Conservation (phyloP, 495 filamentous ascomycete genomes). For the Xylaria bambusicola region DNA sequence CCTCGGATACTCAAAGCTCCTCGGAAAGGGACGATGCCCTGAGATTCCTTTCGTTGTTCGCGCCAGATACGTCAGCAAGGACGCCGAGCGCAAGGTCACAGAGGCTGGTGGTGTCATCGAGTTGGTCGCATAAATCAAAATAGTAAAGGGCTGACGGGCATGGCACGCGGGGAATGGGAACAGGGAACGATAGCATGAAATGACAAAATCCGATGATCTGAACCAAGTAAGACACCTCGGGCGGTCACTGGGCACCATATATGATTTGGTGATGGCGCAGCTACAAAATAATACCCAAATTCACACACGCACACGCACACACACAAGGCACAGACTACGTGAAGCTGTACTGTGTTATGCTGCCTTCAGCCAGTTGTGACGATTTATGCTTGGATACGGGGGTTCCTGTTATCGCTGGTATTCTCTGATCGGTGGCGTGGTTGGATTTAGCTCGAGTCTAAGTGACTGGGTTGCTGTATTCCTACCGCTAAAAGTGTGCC, state of each 20-base stretch:
- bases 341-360: neutral
- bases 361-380: neutral
- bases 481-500: neutral
- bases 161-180: conserved; percentile 13
- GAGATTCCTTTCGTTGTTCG: conserved; percentile 83
- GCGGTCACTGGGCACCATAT: conserved; percentile 9
- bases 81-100: conserved; percentile 94
- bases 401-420: neutral
- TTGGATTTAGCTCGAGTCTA: neutral
- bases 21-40: conserved; percentile 89
- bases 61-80: conserved; percentile 82
- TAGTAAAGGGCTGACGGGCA: conserved; percentile 25
- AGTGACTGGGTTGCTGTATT: neutral
- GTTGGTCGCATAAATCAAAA: conserved; percentile 71
- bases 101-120: conserved; percentile 90
- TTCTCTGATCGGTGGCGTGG: neutral
- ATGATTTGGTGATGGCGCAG: conserved; percentile 20
- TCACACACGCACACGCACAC: too few relatives aligned
- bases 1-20: conserved; percentile 90
- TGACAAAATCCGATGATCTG: conserved; percentile 20
- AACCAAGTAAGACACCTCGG: conserved; percentile 15
- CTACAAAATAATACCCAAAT: conserved; percentile 16
- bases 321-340: conserved; percentile 10
- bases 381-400: neutral
- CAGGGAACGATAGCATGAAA: conserved; percentile 19